These are phyloP conservation scores for Cadophora malorum DNA, from an alignment of 2,329 filamentous ascomycete genomes.

Conservation along the genomic window DNA sequence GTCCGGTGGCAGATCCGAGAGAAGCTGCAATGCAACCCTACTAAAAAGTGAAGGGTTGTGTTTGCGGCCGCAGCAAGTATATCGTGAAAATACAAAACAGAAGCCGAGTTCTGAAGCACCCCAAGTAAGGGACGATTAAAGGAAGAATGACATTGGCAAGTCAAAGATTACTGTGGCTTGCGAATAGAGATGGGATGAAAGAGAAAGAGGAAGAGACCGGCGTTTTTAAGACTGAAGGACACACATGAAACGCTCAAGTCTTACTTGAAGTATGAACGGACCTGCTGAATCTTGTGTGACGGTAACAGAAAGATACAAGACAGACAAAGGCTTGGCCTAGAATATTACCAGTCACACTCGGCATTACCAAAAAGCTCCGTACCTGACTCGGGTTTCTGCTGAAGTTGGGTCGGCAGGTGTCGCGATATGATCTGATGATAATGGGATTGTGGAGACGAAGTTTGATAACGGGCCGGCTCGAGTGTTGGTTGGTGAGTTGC, in stretches of 20 bases:
- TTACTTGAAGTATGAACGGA: slow-evolving; percentile 1
- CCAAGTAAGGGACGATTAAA: neutral
- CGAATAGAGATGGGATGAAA: neutral
- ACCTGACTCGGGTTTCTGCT: neutral
- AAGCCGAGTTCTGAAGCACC: neutral
- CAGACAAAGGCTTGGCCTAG: neutral
- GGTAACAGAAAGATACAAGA: neutral
- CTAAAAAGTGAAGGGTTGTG: neutral
- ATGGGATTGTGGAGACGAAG: slow-evolving; percentile 3
- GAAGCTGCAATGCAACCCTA: slow-evolving; percentile 13
- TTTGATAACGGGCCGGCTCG: slow-evolving; percentile 9
- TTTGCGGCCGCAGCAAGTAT: neutral
- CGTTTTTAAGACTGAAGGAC: neutral
- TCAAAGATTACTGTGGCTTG: neutral
- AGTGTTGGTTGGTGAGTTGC: neutral
- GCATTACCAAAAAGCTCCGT: slow-evolving; percentile 11
- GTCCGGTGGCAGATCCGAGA: slow-evolving; percentile 3
- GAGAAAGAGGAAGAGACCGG: neutral
- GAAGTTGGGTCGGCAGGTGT: slow-evolving; percentile 3
- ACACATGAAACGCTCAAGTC: slow-evolving; percentile 3
- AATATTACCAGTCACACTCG: slow-evolving; percentile 9
- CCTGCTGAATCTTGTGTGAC: neutral
- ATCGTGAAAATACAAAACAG: neutral
- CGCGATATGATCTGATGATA: neutral
- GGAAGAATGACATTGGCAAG: neutral